Percentiles rank a stretch among this genome's conserved stretches.
Evolutionary conservation across 2,329 filamentous ascomycete genomes (phyloP).

Genomic region (Zasmidium cellare): DNA sequence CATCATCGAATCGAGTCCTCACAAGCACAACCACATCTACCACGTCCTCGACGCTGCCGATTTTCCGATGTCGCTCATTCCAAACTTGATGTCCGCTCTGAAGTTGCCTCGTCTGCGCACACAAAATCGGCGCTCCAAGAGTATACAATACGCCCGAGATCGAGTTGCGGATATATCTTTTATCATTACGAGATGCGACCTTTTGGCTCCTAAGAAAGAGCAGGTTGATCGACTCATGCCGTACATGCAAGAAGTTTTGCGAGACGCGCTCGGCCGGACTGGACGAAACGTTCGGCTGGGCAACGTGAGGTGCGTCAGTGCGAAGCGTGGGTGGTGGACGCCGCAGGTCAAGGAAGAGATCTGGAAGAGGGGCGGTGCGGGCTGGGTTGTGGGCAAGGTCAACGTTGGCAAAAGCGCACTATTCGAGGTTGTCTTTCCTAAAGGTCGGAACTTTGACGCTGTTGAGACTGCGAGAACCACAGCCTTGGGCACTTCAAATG

Average conservation of each 20-base stretch:
- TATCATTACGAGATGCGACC: conserved; percentile 83
- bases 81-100: conserved; percentile 70
- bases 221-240: conserved; percentile 86
- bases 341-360: conserved; percentile 82
- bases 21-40: conserved; percentile 91
- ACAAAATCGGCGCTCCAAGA: conserved; percentile 74
- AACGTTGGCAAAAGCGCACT: conserved; percentile 96
- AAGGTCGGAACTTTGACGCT: conserved; percentile 49
- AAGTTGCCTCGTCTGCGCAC: conserved; percentile 73
- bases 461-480: conserved; percentile 1
- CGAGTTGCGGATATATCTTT: conserved; percentile 80
- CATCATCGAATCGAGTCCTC: conserved; percentile 83
- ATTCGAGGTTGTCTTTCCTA: conserved; percentile 83
- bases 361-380: conserved; percentile 76
- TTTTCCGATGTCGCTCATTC: conserved; percentile 90
- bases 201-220: conserved; percentile 79
- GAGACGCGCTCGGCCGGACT: conserved; percentile 69
- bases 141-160: conserved; percentile 64
- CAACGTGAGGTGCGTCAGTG: conserved; percentile 83
- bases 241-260: conserved; percentile 74
- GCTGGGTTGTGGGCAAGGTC: conserved; percentile 97
- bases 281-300: conserved; percentile 76
- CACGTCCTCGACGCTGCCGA: conserved; percentile 94
- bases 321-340: conserved; percentile 89
- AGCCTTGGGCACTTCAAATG: background rate